Conservation (phyloP, 2,329 filamentous ascomycete species). For the Tricladium varicosporioides region DNA sequence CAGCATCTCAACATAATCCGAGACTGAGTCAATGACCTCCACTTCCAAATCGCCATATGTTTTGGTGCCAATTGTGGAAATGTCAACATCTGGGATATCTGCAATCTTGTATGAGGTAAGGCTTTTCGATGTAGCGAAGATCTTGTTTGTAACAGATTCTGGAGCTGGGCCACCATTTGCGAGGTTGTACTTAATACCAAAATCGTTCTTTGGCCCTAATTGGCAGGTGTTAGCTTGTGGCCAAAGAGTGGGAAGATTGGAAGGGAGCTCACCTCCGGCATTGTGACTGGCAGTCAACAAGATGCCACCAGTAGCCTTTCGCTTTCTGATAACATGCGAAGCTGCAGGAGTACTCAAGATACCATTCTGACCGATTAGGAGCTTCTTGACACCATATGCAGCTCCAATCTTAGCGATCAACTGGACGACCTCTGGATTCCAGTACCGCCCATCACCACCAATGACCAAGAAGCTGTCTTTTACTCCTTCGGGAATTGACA, state of each 20-base stretch:
- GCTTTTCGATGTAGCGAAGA: conserved; percentile 87
- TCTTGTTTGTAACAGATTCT: conserved; percentile 97
- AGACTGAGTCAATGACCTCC: conserved; percentile 89
- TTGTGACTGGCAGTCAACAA: conserved; percentile 97
- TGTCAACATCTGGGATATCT: conserved; percentile 82
- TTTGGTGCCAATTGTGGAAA: conserved; percentile 76
- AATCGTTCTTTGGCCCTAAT: conserved; percentile 85
- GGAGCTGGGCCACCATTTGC: conserved; percentile 94
- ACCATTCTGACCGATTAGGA: conserved; percentile 91
- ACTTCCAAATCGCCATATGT: conserved; percentile 87
- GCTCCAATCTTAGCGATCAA: conserved; percentile 96
- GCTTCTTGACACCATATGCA: conserved; percentile 98
- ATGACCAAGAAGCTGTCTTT: conserved; percentile 85
- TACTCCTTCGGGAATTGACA: conserved; percentile 93
- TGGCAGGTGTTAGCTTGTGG: conserved; percentile 6
- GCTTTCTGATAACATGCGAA: conserved; percentile 92
- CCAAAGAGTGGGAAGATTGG: conserved; percentile 1
- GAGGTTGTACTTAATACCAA: conserved; percentile 99
- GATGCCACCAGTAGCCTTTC: conserved; percentile 94
- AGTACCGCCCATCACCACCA: conserved; percentile 94
- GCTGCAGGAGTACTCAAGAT: conserved; percentile 96
- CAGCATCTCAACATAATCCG: conserved; percentile 91
- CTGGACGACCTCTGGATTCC: conserved; percentile 95
- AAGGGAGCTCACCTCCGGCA: conserved; percentile 69
- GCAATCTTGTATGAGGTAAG: conserved; percentile 90